phyloP scores from a whole-genome alignment of 192 early-diverging fungal genomes.

The Gamsiella multidivaricata region DNA sequence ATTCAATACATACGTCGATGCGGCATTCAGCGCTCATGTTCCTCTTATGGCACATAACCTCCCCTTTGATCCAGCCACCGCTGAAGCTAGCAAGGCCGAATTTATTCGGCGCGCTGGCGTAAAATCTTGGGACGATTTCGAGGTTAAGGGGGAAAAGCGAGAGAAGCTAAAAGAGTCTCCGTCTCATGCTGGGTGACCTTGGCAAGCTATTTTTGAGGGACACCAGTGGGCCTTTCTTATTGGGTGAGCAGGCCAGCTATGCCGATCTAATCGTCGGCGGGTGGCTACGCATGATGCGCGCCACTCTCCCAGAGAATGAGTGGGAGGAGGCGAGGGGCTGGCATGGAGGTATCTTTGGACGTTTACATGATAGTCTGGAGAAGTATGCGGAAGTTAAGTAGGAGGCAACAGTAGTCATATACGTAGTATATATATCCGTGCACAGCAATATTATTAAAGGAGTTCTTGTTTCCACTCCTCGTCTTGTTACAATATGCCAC shows the following conservation, averaged over 20 bases:
- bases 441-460: too few species aligned
- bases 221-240: slow-evolving; percentile 42
- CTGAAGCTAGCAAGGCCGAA: slow-evolving; percentile 18
- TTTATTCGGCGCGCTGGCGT: slow-evolving; percentile 39
- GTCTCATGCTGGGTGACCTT: slow-evolving; percentile 38
- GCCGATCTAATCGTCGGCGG: slow-evolving; percentile 51
- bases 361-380: slow-evolving; percentile 42
- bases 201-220: slow-evolving; percentile 37
- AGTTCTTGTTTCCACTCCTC: too few species aligned
- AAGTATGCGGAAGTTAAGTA: slow-evolving; percentile 51
- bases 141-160: slow-evolving; percentile 29
- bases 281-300: slow-evolving; percentile 39
- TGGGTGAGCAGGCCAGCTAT: slow-evolving; percentile 42
- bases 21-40: slow-evolving; percentile 30
- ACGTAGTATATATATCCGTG: too few species aligned
- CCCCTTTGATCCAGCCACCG: slow-evolving; percentile 35
- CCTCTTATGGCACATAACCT: slow-evolving; percentile 29
- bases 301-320: slow-evolving; percentile 27
- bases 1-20: slow-evolving; percentile 45
- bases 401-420: too few species aligned
- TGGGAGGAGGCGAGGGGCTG: slow-evolving; percentile 43
- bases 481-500: too few species aligned
- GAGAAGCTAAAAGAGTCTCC: slow-evolving; percentile 37
- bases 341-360: slow-evolving; percentile 51
- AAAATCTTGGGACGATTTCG: slow-evolving; percentile 36